phyloP scores from a whole-genome alignment of 2,329 filamentous ascomycete species.

The Thelonectria discophora region DNA sequence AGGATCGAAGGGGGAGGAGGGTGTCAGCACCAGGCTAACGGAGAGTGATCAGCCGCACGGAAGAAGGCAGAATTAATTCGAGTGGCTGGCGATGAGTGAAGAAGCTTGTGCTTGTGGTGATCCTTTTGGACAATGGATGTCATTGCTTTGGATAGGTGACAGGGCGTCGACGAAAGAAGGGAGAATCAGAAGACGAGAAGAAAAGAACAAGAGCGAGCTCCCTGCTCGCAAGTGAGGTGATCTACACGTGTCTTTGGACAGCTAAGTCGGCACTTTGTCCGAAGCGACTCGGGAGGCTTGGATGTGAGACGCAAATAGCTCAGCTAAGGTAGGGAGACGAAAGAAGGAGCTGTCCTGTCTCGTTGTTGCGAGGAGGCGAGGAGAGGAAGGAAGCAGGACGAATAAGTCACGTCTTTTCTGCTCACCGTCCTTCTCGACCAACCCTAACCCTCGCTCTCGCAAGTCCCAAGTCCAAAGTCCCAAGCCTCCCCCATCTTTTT shows the following conservation, averaged over 20 bases:
- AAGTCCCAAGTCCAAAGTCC: too few relatives aligned
- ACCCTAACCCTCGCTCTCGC: slow-evolving; percentile 18
- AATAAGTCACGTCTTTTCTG: background rate
- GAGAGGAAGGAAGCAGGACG: background rate
- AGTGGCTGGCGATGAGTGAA: background rate
- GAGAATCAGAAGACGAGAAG: background rate
- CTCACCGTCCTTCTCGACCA: slow-evolving; percentile 1
- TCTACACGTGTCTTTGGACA: slow-evolving; percentile 20
- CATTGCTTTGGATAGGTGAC: background rate
- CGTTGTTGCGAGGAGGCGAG: background rate
- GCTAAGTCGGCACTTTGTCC: slow-evolving; percentile 13
- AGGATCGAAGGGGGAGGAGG: background rate
- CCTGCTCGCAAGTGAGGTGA: slow-evolving; percentile 18
- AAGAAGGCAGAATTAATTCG: background rate
- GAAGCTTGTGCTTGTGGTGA: background rate
- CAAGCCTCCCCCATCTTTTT: background rate
- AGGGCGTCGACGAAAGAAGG: background rate
- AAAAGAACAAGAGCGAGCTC: slow-evolving; percentile 8
- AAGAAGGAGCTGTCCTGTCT: background rate
- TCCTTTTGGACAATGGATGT: background rate
- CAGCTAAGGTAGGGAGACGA: background rate
- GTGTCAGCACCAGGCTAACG: slow-evolving; percentile 1
- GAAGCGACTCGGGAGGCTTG: background rate
- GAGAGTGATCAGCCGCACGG: slow-evolving; percentile 12
- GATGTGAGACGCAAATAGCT: slow-evolving; percentile 17